Evolutionary conservation across 768 basidiomycete genomes (phyloP).

Genomic region (Amyloporia xantha): DNA sequence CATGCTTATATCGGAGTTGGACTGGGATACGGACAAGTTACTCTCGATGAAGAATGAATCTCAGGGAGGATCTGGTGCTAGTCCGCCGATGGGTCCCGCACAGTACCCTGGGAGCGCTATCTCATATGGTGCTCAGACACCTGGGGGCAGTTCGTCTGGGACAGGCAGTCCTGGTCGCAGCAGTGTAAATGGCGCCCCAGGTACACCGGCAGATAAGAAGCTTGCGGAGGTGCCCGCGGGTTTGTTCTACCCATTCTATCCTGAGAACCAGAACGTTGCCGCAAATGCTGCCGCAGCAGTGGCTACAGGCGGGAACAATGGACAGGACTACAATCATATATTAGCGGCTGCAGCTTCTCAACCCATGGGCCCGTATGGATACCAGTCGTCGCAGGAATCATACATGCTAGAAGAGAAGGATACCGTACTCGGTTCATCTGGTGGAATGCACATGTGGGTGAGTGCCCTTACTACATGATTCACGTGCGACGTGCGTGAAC

Average conservation of each 20-base stretch:
- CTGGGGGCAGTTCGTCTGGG: constrained; percentile 6
- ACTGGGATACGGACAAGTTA: constrained; percentile 38
- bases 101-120: constrained; percentile 21
- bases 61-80: constrained; percentile 16
- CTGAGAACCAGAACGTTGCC: constrained; percentile 37
- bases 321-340: constrained; percentile 43
- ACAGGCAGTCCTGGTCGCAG: constrained; percentile 9
- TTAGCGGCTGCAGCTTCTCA: constrained; percentile 59
- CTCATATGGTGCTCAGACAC: constrained; percentile 23
- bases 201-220: constrained; percentile 17
- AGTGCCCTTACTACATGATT: constrained; percentile 9
- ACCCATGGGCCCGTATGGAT: constrained; percentile 47
- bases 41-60: constrained; percentile 11
- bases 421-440: constrained; percentile 7
- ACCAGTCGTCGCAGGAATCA: constrained; percentile 50
- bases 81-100: constrained; percentile 27
- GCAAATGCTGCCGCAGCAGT: constrained; percentile 9
- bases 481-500: background rate
- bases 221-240: constrained; percentile 64
- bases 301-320: constrained; percentile 1
- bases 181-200: constrained; percentile 5
- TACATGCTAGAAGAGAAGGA: constrained; percentile 69
- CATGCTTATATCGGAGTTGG: constrained; percentile 35
- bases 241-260: constrained; percentile 76
- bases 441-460: constrained; percentile 33